Conservation (phyloP, 148 eudicot genomes). For the Amaranthus hypochondriacus region DNA sequence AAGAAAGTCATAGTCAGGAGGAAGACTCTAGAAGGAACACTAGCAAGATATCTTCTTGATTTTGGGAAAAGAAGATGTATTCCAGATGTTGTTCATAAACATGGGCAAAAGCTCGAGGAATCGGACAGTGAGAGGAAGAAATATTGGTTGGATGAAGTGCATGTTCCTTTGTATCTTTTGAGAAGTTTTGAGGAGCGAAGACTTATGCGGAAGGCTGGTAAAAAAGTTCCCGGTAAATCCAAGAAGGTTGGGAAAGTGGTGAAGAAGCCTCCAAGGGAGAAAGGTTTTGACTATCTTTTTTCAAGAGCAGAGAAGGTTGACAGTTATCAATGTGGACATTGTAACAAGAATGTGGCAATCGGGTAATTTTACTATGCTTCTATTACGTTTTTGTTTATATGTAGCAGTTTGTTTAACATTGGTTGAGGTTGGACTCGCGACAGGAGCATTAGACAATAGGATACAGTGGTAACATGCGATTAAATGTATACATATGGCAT, state of each 20-base stretch:
- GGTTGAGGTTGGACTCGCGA: background rate
- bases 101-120: constrained; percentile 68
- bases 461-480: no score
- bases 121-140: constrained; percentile 67
- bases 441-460: constrained; percentile 1
- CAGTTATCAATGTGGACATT: constrained; percentile 73
- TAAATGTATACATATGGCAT: no score
- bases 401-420: background rate
- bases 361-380: constrained; percentile 32
- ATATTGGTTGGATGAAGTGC: constrained; percentile 84
- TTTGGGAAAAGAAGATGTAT: constrained; percentile 89
- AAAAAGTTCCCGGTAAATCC: constrained; percentile 34
- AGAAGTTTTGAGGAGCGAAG: constrained; percentile 81
- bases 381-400: background rate
- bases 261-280: constrained; percentile 39
- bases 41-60: constrained; percentile 81
- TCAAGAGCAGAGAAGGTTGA: constrained; percentile 57
- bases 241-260: constrained; percentile 28
- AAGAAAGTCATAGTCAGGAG: constrained; percentile 76
- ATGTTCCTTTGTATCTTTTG: constrained; percentile 81
- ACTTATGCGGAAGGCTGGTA: constrained; percentile 65
- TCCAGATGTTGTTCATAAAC: constrained; percentile 72
- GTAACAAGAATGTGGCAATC: constrained; percentile 70
- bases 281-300: constrained; percentile 77
- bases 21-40: constrained; percentile 52